Conservation (phyloP, 805 yeast species). For the Priceomyces haplophilus region DNA sequence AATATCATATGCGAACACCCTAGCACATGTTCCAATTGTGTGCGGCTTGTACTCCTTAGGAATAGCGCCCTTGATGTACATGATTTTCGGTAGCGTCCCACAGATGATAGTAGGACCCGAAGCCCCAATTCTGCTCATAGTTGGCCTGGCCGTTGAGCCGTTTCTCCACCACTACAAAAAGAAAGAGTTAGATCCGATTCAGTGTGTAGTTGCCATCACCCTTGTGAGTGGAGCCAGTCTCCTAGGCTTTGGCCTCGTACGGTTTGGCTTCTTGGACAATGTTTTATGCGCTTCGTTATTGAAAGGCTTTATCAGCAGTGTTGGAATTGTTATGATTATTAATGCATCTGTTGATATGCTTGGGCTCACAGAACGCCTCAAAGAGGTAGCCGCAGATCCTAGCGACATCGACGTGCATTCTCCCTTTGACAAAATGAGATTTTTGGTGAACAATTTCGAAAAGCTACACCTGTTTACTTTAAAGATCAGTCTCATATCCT, state of each 20-base stretch:
- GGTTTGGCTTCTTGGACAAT: conserved; percentile 69
- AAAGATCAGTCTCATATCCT: conserved; percentile 52
- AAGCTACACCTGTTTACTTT: conserved; percentile 60
- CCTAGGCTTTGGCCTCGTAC: conserved; percentile 69
- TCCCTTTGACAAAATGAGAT: conserved; percentile 65
- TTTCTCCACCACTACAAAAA: conserved; percentile 37
- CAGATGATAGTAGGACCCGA: conserved; percentile 49
- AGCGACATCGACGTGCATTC: conserved; percentile 44
- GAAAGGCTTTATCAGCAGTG: conserved; percentile 44
- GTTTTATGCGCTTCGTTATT: conserved; percentile 38
- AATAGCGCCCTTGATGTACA: conserved; percentile 38
- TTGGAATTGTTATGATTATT: conserved; percentile 43
- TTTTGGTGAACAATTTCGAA: conserved; percentile 47
- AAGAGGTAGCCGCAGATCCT: conserved; percentile 35
- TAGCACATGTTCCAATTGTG: conserved; percentile 43
- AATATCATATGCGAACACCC: conserved; percentile 38
- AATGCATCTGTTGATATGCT: conserved; percentile 72
- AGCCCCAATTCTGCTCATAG: conserved; percentile 43
- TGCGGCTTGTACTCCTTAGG: conserved; percentile 40
- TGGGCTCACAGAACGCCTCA: conserved; percentile 53
- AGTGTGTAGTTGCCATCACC: conserved; percentile 64
- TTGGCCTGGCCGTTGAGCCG: conserved; percentile 47
- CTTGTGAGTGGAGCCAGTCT: conserved; percentile 72
- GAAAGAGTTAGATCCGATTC: conserved; percentile 38
- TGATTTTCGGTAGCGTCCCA: conserved; percentile 43